Base-by-base conservation (phyloP, 1,284 basidiomycete species). In the Prillingera fragicola region DNA sequence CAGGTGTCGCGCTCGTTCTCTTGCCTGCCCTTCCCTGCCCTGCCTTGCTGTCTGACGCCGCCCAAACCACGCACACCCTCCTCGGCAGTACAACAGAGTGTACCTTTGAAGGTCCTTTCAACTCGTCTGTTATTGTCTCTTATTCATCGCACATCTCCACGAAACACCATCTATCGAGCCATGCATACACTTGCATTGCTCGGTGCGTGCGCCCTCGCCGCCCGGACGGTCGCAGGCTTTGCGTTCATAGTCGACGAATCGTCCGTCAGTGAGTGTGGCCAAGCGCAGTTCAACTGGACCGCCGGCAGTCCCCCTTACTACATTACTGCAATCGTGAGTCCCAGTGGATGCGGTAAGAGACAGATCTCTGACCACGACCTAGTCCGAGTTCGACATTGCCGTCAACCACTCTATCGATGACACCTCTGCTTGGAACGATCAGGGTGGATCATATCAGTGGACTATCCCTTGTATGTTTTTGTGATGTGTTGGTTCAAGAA, bases 321-420 rank as follows among this genome's bases (percentile, higher is more conserved):
- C 26, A 35, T 68, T 24, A 52, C 56, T 5, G 51, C 59, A 18
- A 56, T 66, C 21, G 65, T 65, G 45, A 45, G 60, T 50, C 8
- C 3, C 25, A 10, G 7, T 10, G 15, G 14, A 13, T n/a, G 8
- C 22, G n/a, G 14, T 19, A 17, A 24, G 18, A 25, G 19, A 12
- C 12, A 27, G 19, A 18, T 17, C 22, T 17, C 43, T 51, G 6
- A 41, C 23, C 2, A 3, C 24, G 12, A 7, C 4, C 6, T 25
- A 69, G 66, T 57, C 62, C 23, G 62, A 56, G 8, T 69, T 51
- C 40, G 61, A 66, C 37, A 59, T 63, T 27, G 60, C 67, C 0
- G n/a, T 44, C 4, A 64, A 60, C 21, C 43, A 62, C 10, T 50
- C 58, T 3, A 47, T 68, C 18, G 63, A 63, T 6, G 45, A 52